A percentile compares a stretch with the other conserved stretches of the same genome.
phyloP scores from a whole-genome alignment of 2,329 filamentous ascomycete genomes.

The Colletotrichum sp. region DNA sequence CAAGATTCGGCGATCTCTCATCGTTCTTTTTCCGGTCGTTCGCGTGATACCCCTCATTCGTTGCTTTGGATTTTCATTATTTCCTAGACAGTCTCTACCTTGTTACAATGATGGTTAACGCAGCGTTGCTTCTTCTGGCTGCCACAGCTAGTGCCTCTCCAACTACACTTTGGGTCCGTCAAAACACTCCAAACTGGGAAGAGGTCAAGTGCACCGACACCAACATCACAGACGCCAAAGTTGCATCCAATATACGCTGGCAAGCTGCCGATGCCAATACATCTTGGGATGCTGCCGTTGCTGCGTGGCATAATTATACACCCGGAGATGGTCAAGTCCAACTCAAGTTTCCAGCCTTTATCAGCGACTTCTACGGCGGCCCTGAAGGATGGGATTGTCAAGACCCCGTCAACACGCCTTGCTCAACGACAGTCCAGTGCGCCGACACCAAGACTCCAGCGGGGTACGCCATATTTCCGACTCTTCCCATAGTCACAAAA shows the following conservation, averaged over 20 bases:
- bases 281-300: background rate
- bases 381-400: conserved; percentile 7
- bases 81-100: background rate
- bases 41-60: background rate
- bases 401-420: background rate
- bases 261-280: background rate
- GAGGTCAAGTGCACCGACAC: background rate
- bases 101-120: background rate
- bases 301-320: background rate
- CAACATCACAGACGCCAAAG: conserved; percentile 10
- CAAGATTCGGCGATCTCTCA: background rate
- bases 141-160: background rate
- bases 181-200: background rate
- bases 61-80: background rate
- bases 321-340: background rate
- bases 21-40: background rate
- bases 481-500: no score
- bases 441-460: background rate
- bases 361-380: conserved; percentile 7
- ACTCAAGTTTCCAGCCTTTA: background rate
- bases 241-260: background rate
- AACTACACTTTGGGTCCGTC: background rate
- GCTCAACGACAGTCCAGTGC: background rate
- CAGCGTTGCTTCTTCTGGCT: background rate
- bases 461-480: background rate